Conservation (phyloP, 2,329 filamentous ascomycete species). For the Lachnellula occidentalis region DNA sequence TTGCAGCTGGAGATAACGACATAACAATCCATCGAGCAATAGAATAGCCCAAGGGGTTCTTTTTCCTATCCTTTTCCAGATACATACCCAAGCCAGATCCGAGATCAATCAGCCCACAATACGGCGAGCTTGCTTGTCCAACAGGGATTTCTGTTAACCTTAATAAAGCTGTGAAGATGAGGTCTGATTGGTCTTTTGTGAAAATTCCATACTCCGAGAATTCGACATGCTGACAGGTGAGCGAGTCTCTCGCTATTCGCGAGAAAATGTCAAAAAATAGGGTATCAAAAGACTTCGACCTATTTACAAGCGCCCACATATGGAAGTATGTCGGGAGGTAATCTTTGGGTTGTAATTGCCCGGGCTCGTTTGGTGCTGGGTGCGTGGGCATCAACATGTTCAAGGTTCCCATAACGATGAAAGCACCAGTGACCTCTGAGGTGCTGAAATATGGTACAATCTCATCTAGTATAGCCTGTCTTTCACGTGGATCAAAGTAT, state of each 20-base stretch:
- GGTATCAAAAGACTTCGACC: slow-evolving; percentile 81
- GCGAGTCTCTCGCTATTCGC: slow-evolving; percentile 75
- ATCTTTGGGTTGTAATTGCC: slow-evolving; percentile 77
- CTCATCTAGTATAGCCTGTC: slow-evolving; percentile 75
- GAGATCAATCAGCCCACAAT: slow-evolving; percentile 73
- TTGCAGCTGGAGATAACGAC: slow-evolving; percentile 80
- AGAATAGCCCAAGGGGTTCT: slow-evolving; percentile 86
- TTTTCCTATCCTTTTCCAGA: slow-evolving; percentile 87
- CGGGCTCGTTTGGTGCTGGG: slow-evolving; percentile 64
- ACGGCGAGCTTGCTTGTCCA: slow-evolving; percentile 89
- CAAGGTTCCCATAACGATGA: slow-evolving; percentile 82
- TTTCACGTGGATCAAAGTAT: slow-evolving; percentile 86
- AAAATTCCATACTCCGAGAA: slow-evolving; percentile 89
- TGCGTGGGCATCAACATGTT: slow-evolving; percentile 85
- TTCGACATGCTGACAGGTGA: slow-evolving; percentile 67
- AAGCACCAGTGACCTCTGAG: slow-evolving; percentile 86
- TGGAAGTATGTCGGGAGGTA: slow-evolving; percentile 95
- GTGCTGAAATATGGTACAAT: slow-evolving; percentile 85
- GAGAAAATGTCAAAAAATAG: slow-evolving; percentile 88
- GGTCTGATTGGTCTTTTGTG: slow-evolving; percentile 82
- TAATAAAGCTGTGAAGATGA: slow-evolving; percentile 88
- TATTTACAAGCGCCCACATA: slow-evolving; percentile 86
- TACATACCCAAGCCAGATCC: slow-evolving; percentile 78
- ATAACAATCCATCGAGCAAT: slow-evolving; percentile 90
- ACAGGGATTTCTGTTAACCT: slow-evolving; percentile 92